These are phyloP conservation scores for Erodium texanum DNA, from an alignment of 441 rosid species.

Conservation along the genomic window DNA sequence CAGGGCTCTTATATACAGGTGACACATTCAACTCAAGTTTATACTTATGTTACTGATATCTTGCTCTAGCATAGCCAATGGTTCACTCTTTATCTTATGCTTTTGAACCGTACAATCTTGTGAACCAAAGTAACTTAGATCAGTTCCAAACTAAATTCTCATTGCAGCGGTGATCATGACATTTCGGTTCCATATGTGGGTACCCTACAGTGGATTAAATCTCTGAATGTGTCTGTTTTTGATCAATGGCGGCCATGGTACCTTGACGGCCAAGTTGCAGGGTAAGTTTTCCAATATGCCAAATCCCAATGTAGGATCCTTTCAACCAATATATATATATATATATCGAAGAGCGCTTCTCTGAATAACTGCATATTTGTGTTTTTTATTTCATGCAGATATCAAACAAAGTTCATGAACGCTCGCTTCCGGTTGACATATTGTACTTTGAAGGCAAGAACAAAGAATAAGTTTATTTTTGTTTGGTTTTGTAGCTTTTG, in stretches of 20 bases:
- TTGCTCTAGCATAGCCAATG: too few relatives aligned
- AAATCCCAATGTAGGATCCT: neutral
- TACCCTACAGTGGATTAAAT: conserved; percentile 27
- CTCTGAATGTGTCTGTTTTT: conserved; percentile 23
- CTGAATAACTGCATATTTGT: neutral
- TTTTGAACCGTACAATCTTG: too few relatives aligned
- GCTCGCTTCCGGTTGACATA: conserved; percentile 18
- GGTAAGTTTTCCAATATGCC: conserved; percentile 20
- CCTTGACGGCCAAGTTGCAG: conserved; percentile 28
- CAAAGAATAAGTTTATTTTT: neutral
- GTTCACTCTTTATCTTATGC: too few relatives aligned
- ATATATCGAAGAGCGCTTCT: too few relatives aligned
- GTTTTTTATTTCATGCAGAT: conserved; percentile 12
- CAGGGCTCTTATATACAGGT: conserved; percentile 24
- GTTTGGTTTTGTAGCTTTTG: neutral
- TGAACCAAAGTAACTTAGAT: too few relatives aligned
- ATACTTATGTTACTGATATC: neutral
- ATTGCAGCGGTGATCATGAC: conserved; percentile 36
- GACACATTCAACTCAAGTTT: neutral
- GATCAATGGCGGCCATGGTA: conserved; percentile 31
- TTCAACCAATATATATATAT: too few relatives aligned
- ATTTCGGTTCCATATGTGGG: conserved; percentile 30
- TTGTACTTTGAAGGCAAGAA: conserved; percentile 23
- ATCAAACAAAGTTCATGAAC: conserved; percentile 23
- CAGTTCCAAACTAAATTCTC: too few relatives aligned